Evolutionary conservation across 106 monocot genomes (phyloP).

Genomic region (Triglochin maritima): DNA sequence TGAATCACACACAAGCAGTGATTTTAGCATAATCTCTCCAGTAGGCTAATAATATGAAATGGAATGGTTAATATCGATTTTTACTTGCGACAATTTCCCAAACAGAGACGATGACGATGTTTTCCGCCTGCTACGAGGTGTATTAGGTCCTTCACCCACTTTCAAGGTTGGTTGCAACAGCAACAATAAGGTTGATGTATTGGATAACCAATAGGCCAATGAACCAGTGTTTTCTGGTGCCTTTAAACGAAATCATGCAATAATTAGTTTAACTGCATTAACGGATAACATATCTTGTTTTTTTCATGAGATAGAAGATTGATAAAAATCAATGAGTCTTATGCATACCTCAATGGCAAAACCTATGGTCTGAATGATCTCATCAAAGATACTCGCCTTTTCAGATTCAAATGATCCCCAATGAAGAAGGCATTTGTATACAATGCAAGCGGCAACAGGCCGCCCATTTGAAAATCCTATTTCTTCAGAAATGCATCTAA

Average conservation of each 20-base stretch:
- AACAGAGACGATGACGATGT: slow-evolving; percentile 46
- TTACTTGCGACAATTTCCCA: slow-evolving; percentile 65
- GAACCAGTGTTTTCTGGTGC: slow-evolving; percentile 54
- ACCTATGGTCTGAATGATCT: slow-evolving; percentile 72
- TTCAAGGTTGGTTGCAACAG: slow-evolving; percentile 74
- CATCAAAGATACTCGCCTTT: slow-evolving; percentile 72
- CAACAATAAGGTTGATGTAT: slow-evolving; percentile 62
- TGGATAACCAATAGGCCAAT: slow-evolving; percentile 71
- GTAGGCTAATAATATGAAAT: too few relatives aligned
- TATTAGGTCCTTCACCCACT: slow-evolving; percentile 46
- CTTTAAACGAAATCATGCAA: slow-evolving; percentile 14
- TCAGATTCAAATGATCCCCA: slow-evolving; percentile 96
- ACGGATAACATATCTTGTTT: not conserved
- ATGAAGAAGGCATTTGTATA: slow-evolving; percentile 83
- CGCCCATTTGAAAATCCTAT: slow-evolving; percentile 65
- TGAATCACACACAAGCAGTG: too few relatives aligned
- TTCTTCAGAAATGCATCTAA: slow-evolving; percentile 61
- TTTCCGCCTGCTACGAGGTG: slow-evolving; percentile 55
- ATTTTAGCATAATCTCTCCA: too few relatives aligned
- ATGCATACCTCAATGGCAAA: slow-evolving; percentile 50
- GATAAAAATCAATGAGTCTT: not conserved
- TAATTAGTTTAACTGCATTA: not conserved
- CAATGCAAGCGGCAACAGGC: slow-evolving; percentile 72
- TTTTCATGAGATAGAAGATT: not conserved
- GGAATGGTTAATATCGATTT: not conserved